Evolutionary conservation across 208 protist species (phyloP).

Genomic region (Trypanosoma caninum): DNA sequence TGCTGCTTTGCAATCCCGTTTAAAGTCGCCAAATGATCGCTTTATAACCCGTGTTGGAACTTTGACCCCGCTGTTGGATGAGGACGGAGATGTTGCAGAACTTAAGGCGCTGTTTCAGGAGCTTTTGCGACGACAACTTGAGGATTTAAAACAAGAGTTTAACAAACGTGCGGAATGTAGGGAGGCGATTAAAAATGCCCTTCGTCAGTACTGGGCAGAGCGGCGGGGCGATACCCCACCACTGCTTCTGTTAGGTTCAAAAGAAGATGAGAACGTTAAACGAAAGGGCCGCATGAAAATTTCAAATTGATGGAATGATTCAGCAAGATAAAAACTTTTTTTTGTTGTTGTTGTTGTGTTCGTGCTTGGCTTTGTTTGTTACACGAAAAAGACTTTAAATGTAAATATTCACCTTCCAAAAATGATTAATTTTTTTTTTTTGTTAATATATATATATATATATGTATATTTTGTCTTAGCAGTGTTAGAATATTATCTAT

Average conservation of each 20-base stretch:
- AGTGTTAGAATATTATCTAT: background rate
- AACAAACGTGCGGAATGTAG: slow-evolving; percentile 6
- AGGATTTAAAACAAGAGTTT: slow-evolving; percentile 2
- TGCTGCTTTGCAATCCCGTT: background rate
- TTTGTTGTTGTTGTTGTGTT: too few relatives aligned
- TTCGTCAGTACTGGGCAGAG: slow-evolving; percentile 11
- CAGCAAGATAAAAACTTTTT: too few relatives aligned
- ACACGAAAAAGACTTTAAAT: too few relatives aligned
- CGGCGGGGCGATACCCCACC: background rate
- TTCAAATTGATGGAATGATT: background rate
- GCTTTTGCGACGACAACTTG: background rate
- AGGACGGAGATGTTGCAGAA: slow-evolving; percentile 12
- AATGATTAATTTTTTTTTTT: background rate
- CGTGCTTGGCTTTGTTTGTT: too few relatives aligned
- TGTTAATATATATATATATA: slow-evolving; percentile 14
- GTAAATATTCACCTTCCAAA: too few relatives aligned
- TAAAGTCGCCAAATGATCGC: slow-evolving; percentile 7
- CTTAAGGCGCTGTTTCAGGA: slow-evolving; percentile 6
- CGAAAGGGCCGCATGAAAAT: slow-evolving; percentile 8
- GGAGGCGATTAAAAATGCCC: background rate
- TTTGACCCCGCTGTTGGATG: background rate
- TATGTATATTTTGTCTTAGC: slow-evolving; percentile 1
- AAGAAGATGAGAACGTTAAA: slow-evolving; percentile 12
- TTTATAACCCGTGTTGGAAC: background rate
- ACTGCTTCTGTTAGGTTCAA: background rate